These are phyloP conservation scores for Neostapfia colusana DNA, from an alignment of 176 grass and related monocot genomes.

Conservation along the genomic window DNA sequence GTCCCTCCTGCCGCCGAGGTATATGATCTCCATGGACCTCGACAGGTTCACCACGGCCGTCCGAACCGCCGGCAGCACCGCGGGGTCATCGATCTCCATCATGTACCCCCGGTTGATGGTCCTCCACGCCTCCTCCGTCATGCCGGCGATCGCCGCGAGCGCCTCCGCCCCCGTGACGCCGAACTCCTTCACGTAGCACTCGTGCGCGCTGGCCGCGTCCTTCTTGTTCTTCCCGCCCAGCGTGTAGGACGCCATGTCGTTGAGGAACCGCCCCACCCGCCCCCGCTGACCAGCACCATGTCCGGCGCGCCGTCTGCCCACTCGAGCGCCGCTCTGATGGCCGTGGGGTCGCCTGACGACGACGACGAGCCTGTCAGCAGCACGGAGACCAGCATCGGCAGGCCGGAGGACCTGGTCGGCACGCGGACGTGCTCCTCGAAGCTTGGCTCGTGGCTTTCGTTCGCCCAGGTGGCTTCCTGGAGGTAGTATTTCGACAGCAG, in stretches of 20 bases:
- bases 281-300: neutral
- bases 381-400: neutral
- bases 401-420: neutral
- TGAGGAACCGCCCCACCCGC: neutral
- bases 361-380: neutral
- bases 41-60: neutral
- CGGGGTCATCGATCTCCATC: neutral
- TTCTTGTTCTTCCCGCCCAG: neutral
- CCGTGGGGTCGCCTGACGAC: no score
- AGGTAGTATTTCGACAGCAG: neutral
- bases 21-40: neutral
- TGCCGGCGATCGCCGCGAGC: neutral
- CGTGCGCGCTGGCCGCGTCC: neutral
- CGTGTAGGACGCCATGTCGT: conserved; percentile 10
- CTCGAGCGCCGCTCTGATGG: neutral
- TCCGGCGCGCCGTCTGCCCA: neutral
- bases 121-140: conserved; percentile 16
- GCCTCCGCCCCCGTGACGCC: neutral
- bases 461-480: neutral
- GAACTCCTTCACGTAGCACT: conserved; percentile 14
- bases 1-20: conserved; percentile 1
- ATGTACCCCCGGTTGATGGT: neutral
- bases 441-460: neutral
- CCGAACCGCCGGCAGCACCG: neutral
- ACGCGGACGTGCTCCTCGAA: neutral